Conservation (phyloP, 306 rosid species). For the Vigna angularis region DNA sequence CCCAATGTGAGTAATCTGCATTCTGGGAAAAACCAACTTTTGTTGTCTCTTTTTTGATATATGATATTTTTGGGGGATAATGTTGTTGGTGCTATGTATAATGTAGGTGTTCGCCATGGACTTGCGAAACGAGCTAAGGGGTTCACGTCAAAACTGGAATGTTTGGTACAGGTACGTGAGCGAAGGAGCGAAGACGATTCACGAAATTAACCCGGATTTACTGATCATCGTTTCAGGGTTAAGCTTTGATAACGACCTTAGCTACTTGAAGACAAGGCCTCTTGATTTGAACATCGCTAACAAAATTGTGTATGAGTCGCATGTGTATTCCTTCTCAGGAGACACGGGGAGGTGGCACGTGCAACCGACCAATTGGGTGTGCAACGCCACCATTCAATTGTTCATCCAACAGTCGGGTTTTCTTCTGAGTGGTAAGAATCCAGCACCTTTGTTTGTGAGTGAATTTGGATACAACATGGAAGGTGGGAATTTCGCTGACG, state of each 20-base stretch:
- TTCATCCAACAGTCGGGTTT: constrained; percentile 38
- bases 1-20: constrained; percentile 35
- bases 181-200: constrained; percentile 50
- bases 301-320: constrained; percentile 54
- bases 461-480: constrained; percentile 60
- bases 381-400: constrained; percentile 29
- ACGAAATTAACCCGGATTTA: constrained; percentile 40
- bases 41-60: too few species aligned
- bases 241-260: constrained; percentile 49
- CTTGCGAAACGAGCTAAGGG: constrained; percentile 60
- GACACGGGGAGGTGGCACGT: constrained; percentile 22
- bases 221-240: constrained; percentile 51
- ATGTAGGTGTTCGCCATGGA: constrained; percentile 55
- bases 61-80: too few species aligned
- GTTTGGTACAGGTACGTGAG: constrained; percentile 53
- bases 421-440: constrained; percentile 35
- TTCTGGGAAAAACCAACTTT: too few species aligned
- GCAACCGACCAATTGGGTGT: constrained; percentile 49
- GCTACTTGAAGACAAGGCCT: constrained; percentile 44
- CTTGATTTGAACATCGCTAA: constrained; percentile 37
- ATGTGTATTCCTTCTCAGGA: constrained; percentile 51
- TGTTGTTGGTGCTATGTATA: background rate
- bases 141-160: constrained; percentile 36
- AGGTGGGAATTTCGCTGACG: constrained; percentile 25
- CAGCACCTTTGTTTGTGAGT: constrained; percentile 50